Evolutionary conservation across 192 early-diverging fungal genomes (phyloP), one percentile per base, ranked within the genome.

Genomic region (Dissophora globulifera): DNA sequence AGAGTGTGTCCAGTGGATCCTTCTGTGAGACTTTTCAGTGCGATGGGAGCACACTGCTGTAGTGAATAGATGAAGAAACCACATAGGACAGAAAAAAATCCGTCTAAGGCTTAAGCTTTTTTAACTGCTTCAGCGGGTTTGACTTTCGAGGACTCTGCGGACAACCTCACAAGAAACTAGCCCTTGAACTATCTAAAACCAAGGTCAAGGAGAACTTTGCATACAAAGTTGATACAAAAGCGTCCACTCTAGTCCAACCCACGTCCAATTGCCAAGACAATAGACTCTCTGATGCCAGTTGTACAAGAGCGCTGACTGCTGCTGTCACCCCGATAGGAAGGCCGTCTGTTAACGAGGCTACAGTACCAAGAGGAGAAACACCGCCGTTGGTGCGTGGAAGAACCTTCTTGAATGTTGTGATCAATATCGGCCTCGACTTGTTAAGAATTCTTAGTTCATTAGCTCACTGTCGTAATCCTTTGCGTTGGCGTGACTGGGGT

Each of bases 361-460:
- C 70, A 16, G 93, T 45, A 13, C 95, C 95, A 29, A 95, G 60
- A 17, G 80, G 74, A n/a, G 87, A 89, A 8, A 97, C 78, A 3
- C 90, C 96, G 12, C 96, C 96, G 79, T 98, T 98, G 15, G 94
- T 96, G 2, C 96, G 95, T 26, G 91, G 90, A 12, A 95, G 96
- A 8, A 96, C 96, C 30, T 81, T 63, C 42, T 84, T 82, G 29
- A 90, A 68, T 0, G 90, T 90, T 6, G 96, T 98, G 42, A 98
- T 95, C 12, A 98, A 81, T 22, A 83, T 71, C 13, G 96, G 96
- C 84, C 84, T 88, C 25, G 75, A 64, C 26, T 83, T 83, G 69
- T 86, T 91, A 20, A 98, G 78, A 15, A 94, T 86, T 1, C 96
- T 95, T 20, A 98, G 80, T 71, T 98, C 96, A 78, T 89, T 92